phyloP scores from a whole-genome alignment of 1,284 basidiomycete genomes.

The Hemileia vastatrix region DNA sequence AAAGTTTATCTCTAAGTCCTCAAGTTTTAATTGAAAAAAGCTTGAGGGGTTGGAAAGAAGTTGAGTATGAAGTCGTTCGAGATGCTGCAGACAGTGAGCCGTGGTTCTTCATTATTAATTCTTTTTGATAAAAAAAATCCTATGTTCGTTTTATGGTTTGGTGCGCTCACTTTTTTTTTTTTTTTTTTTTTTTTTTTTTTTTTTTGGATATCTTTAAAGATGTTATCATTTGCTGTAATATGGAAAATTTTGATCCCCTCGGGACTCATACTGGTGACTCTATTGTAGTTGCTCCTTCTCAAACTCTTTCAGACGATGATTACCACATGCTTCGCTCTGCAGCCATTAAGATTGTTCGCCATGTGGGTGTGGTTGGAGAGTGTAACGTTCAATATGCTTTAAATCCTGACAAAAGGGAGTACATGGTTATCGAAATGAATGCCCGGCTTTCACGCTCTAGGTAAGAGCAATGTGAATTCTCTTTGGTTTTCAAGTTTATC shows the following conservation, averaged over 20 bases:
- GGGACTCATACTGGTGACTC: conserved; percentile 99
- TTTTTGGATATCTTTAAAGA: conserved; percentile 48
- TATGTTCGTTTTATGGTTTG: not conserved
- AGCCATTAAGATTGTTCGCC: conserved; percentile 92
- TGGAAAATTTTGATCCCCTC: conserved; percentile 98
- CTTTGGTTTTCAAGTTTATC: not conserved
- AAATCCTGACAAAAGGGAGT: conserved; percentile 83
- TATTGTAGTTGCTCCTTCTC: conserved; percentile 98
- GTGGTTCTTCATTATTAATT: too few relatives aligned
- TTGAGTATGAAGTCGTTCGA: conserved; percentile 98
- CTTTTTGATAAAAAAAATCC: not conserved
- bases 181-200: conserved; percentile 1
- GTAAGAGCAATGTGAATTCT: not conserved
- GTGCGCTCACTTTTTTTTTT: not conserved
- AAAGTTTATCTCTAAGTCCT: conserved; percentile 78
- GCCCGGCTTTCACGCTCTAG: conserved; percentile 38
- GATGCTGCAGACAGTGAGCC: conserved; percentile 66
- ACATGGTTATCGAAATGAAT: conserved; percentile 72
- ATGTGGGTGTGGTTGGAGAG: conserved; percentile 96
- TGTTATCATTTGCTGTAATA: conserved; percentile 91
- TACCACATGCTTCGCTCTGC: conserved; percentile 99
- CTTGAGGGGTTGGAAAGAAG: conserved; percentile 99
- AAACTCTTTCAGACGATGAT: conserved; percentile 92
- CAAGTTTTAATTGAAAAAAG: conserved; percentile 96
- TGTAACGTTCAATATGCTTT: conserved; percentile 95